Base-by-base conservation (phyloP, 768 basidiomycete genomes). In the Harrya chromipes region DNA sequence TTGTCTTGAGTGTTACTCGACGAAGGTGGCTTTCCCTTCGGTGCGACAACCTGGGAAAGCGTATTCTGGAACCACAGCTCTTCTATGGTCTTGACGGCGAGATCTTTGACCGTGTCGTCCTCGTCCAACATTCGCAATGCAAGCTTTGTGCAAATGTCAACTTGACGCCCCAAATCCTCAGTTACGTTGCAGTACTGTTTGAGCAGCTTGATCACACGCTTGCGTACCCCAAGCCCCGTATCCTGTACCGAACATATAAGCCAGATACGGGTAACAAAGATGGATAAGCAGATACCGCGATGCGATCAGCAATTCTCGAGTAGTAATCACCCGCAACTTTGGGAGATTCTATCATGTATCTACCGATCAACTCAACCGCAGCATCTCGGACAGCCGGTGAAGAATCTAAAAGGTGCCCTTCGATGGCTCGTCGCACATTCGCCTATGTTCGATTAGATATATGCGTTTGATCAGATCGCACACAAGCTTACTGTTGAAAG, bases 331-430 rank as follows among this genome's bases (percentile, higher is more conserved):
- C 80, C 0, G 90, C 91, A n/a, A 98, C 84, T 47, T 85, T 84
- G 0, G 92, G 90, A 0, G 86, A 84, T 53, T 92, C 87, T 31
- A 94, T 82, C 75, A 98, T 85, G 61, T 98, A 95, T 71, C 93
- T 95, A n/a, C 97, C 97, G 49, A 98, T 90, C 49, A 99, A 73
- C 62, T 98, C 97, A 13, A 99, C 90, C 6, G 95, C 94, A 5
- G 94, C 93, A 64, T 99, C 97, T 11, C 97, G 88, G 7, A 99
- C 97, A 16, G 90, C 88, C 1, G 97, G 87, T 1, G 97, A 98
- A 55, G 80, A 87, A 58, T 99, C 97, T 2, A 89, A 74, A 13
- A 99, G 78, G 62, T 97, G 91, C 31, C 82, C 84, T 67, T 97
- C 93, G 55, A 99, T 91, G 2, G 90, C 84, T 40, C 80, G 77